phyloP scores from a whole-genome alignment of 2,329 filamentous ascomycete genomes.

The Stachybotrys elegans region DNA sequence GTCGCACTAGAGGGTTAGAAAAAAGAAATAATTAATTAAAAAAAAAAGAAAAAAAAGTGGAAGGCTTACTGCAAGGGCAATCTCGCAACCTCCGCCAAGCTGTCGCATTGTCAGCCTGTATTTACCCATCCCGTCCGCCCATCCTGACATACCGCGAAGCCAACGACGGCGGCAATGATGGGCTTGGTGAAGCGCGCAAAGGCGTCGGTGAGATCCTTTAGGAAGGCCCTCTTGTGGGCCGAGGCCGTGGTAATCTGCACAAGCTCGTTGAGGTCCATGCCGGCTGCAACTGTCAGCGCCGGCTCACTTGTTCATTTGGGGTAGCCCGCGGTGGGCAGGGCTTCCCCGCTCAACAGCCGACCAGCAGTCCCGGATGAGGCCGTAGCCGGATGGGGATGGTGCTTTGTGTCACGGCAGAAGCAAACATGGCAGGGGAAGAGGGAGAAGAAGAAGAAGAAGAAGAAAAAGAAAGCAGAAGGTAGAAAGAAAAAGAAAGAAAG shows the following conservation, averaged over 20 bases:
- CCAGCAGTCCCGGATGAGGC: too few relatives aligned
- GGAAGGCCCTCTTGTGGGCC: conserved; percentile 10
- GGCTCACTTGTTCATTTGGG: too few relatives aligned
- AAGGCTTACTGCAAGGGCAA: conserved; percentile 30
- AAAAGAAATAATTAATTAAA: conserved; percentile 15
- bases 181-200: conserved; percentile 24
- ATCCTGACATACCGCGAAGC: conserved; percentile 32
- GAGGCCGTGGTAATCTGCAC: conserved; percentile 9
- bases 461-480: too few relatives aligned
- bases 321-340: too few relatives aligned
- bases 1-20: conserved; percentile 20
- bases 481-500: too few relatives aligned
- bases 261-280: conserved; percentile 3
- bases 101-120: conserved; percentile 10
- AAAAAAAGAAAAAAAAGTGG: background rate
- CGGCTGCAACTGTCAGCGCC: too few relatives aligned
- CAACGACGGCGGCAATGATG: conserved; percentile 36
- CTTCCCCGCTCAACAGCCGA: too few relatives aligned
- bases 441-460: too few relatives aligned
- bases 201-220: conserved; percentile 25
- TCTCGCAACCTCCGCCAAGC: conserved; percentile 39
- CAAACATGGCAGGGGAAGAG: too few relatives aligned
- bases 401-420: too few relatives aligned
- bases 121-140: too few relatives aligned
- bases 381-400: too few relatives aligned